A percentile compares a stretch with the other conserved stretches of the same genome.
Conservation (phyloP, 2,329 filamentous ascomycete species). For the Plenodomus biglobosus region DNA sequence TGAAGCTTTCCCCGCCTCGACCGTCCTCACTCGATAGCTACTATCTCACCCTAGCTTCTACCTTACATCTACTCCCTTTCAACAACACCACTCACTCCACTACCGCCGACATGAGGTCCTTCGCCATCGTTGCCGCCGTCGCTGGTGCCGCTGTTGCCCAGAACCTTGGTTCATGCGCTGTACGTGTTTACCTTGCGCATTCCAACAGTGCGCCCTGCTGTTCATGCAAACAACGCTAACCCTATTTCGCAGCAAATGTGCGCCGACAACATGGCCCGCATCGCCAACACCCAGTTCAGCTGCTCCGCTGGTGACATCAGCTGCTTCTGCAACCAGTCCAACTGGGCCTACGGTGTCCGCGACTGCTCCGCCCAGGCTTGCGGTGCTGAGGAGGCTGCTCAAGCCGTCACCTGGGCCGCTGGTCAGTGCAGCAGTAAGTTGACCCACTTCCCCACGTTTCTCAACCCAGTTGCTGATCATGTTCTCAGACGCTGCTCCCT, state of each 20-base stretch:
- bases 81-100: constrained; percentile 4
- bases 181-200: constrained; percentile 30
- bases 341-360: constrained; percentile 52
- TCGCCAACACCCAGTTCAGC: constrained; percentile 44
- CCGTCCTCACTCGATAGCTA: constrained; percentile 7
- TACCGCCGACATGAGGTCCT: constrained; percentile 43
- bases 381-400: constrained; percentile 22
- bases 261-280: constrained; percentile 50
- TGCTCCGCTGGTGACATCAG: constrained; percentile 43
- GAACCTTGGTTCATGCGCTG: constrained; percentile 38
- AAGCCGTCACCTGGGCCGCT: constrained; percentile 39
- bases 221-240: constrained; percentile 11
- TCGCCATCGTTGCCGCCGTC: constrained; percentile 40
- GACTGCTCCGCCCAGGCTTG: constrained; percentile 52
- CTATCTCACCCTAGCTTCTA: constrained; percentile 20
- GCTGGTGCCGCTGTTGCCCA: constrained; percentile 42
- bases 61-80: constrained; percentile 19
- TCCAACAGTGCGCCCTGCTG: not conserved
- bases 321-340: constrained; percentile 50
- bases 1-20: constrained; percentile 4
- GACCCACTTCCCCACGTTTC: constrained; percentile 9
- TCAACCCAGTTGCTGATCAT: not conserved
- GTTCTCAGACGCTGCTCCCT: constrained; percentile 6
- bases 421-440: constrained; percentile 38
- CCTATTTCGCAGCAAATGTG: constrained; percentile 40